phyloP scores from a whole-genome alignment of 176 grass and related monocot genomes.

The Themeda triandra region DNA sequence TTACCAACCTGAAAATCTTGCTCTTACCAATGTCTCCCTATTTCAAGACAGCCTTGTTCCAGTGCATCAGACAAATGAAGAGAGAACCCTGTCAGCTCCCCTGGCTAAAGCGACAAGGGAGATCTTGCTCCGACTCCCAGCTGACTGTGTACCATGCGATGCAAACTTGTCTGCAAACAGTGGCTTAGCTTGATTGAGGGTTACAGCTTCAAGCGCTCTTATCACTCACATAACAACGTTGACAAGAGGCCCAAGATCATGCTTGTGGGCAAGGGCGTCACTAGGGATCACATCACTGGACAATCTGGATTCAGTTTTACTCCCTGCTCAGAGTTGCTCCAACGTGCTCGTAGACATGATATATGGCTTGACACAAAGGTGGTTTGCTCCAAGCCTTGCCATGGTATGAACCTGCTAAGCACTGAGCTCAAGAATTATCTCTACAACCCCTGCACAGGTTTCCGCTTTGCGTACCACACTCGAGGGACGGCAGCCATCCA shows the following conservation, averaged over 20 bases:
- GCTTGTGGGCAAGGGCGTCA: constrained; percentile 23
- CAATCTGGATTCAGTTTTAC: background rate
- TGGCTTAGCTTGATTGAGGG: constrained; percentile 15
- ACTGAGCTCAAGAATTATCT: background rate
- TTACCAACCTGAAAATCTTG: too few relatives aligned
- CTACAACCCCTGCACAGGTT: constrained; percentile 30
- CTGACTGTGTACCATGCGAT: background rate
- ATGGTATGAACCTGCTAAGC: constrained; percentile 31
- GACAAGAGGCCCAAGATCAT: constrained; percentile 25
- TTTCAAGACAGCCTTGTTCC: background rate
- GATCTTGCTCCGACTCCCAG: constrained; percentile 22
- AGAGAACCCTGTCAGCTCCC: background rate
- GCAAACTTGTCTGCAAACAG: constrained; percentile 22
- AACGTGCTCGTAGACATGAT: background rate
- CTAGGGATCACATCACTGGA: background rate
- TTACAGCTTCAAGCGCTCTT: background rate
- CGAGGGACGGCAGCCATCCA: background rate
- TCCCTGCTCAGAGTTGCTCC: background rate
- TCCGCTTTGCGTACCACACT: background rate
- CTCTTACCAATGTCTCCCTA: background rate
- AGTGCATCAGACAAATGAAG: background rate
- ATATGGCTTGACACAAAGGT: background rate
- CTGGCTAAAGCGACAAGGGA: background rate
- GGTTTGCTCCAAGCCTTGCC: constrained; percentile 29
- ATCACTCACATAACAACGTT: background rate